Base-by-base conservation (phyloP, 768 basidiomycete species). In the Suillus bovinus region DNA sequence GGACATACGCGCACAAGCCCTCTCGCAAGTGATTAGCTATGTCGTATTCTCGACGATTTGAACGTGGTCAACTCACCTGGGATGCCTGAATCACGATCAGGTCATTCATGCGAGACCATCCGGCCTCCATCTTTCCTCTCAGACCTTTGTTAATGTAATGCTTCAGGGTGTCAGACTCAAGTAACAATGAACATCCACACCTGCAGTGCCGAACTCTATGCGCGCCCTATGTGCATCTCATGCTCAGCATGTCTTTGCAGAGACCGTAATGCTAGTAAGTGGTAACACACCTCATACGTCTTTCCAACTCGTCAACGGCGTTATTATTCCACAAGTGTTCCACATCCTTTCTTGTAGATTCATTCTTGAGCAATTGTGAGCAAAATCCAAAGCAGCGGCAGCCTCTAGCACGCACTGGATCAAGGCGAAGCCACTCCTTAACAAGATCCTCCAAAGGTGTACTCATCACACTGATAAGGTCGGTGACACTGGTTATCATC, bases 41-140 rank as follows among this genome's bases (percentile, higher is more conserved):
- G 39, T 38, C 33, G 29, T 33, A 36, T 22, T 29, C 3, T 24
- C 41, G 34, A 24, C 39, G 36, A 27, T 36, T 7, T 17, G 4
- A 33, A 36, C 41, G 33, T 34, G 50, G 1, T 20, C 9, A 50
- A 49, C 75, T 52, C 47, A 85, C 92, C 81, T 94, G 91, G 16
- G 91, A 91, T 11, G 91, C 83, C 70, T 94, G 92, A 47, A 91
- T 87, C 58, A 94, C 78, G 54, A 86, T 90, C 61, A 96, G 75
- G 72, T 94, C 91, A 70, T 96, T 96, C 91, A 96, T 94, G 60
- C 90, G 83, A n/a, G 90, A 82, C 84, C 89, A 94, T 2, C 94
- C 94, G 9, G 93, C 93, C 67, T 91, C 89, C 94, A 96, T 95
- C 65, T 77, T 81, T 2, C 88, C 92, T 68, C 92, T 79, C 24